Percentiles rank a stretch among this genome's conserved stretches.
Conservation (phyloP, 257 asterid species). For the Solanum pimpinellifolium region DNA sequence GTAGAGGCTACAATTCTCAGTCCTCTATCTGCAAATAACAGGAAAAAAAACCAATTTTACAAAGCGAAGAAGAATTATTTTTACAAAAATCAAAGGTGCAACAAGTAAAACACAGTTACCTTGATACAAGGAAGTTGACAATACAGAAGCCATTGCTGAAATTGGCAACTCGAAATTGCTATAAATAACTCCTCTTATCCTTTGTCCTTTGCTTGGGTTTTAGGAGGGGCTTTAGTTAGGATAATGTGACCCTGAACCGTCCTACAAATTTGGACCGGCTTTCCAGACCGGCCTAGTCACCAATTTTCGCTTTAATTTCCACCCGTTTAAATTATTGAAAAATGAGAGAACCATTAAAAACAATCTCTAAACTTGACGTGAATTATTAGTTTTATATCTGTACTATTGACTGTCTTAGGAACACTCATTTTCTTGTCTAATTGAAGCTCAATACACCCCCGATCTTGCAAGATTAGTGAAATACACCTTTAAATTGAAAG, state of each 20-base stretch:
- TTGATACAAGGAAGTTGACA: neutral
- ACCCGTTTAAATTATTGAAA: neutral
- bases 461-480: neutral
- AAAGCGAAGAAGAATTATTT: neutral
- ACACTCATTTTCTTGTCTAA: neutral
- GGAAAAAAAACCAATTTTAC: neutral
- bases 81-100: neutral
- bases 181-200: neutral
- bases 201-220: neutral
- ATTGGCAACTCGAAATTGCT: neutral
- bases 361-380: too few relatives aligned
- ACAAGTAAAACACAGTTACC: neutral
- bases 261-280: neutral
- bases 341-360: neutral
- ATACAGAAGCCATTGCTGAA: neutral
- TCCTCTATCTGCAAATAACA: constrained; percentile 16
- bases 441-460: neutral
- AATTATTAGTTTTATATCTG: too few relatives aligned
- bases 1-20: neutral
- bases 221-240: neutral
- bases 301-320: neutral
- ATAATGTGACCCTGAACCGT: neutral
- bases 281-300: neutral
- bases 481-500: neutral
- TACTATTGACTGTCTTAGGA: neutral